Base-by-base conservation (phyloP, 179 eudicot species). In the Silene coronaria region DNA sequence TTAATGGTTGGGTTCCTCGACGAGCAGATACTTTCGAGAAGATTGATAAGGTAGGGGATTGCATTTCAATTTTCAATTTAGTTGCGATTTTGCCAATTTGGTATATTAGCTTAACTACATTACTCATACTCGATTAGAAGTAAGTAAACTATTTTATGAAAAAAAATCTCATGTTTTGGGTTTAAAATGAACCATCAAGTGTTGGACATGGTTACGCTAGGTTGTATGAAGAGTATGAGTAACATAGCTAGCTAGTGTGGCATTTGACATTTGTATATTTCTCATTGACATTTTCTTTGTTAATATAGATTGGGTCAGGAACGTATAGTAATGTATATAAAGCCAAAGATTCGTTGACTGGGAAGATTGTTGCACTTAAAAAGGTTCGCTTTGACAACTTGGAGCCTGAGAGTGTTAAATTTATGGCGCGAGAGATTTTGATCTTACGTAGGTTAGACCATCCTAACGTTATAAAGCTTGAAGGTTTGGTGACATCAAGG, bases 261-360 rank as follows among this genome's bases (percentile, higher is more conserved):
- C 55, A 24, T 46, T 67, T 63, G 61, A 23, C 53, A 24, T 46
- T 68, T 67, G 64, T 60, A 17, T 38, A 12, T 67, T 75, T 34
- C 8, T 70, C 5, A 55, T 72, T 28, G 48, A 42, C 3, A 26
- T 73, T 51, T 24, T 45, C 63, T 38, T 71, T 67, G 82, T 28
- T 38, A 64, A 72, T 27, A 48, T 77, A 91, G 97, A 89, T 91
- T 81, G 96, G 97, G 67, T 89, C 88, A 74, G 97, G 94, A 70
- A 91, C 97, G 3, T 91, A 91, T 81, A 91, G 97, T 86, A 91
- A 89, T 83, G 96, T 91, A 57, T 91, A 91, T 87, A 91, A 89
- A 87, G 96, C 96, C 75, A 88, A 83, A 76, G 97, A 91, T 80
- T 89, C 82, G 22, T 24, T 80, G 19, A 82, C 86, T 1, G 91